Conservation (phyloP, 2,329 filamentous ascomycete species). For the Colletotrichum musae region DNA sequence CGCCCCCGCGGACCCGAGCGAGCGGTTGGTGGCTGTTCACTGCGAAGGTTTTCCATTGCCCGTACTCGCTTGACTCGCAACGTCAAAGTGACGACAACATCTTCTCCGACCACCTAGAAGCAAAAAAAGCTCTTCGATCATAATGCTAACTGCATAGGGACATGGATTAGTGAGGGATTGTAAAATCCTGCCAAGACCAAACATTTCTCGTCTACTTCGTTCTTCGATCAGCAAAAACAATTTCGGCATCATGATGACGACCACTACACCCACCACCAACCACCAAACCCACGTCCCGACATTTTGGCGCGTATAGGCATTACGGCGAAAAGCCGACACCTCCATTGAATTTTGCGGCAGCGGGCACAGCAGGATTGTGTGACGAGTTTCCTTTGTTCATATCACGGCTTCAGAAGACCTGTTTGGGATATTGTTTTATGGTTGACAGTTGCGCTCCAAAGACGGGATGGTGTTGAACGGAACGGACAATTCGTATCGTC, state of each 20-base stretch:
- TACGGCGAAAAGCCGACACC: slow-evolving; percentile 15
- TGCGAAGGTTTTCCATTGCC: neutral
- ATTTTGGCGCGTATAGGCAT: slow-evolving; percentile 24
- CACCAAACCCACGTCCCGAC: neutral
- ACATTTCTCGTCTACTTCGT: neutral
- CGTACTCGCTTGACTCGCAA: neutral
- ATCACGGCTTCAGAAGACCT: neutral
- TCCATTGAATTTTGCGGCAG: neutral
- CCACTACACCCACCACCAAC: neutral
- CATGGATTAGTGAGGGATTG: slow-evolving; percentile 39
- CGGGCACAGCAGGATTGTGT: slow-evolving; percentile 12
- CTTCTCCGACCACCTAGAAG: neutral
- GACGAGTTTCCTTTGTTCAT: slow-evolving; percentile 35
- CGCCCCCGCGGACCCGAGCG: slow-evolving; percentile 17
- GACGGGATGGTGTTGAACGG: slow-evolving; percentile 21
- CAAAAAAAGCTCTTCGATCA: neutral
- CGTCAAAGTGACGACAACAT: slow-evolving; percentile 6
- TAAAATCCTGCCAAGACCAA: slow-evolving; percentile 16
- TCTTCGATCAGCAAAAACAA: slow-evolving; percentile 1
- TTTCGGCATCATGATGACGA: slow-evolving; percentile 14
- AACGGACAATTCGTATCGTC: slow-evolving; percentile 1
- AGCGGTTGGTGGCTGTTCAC: slow-evolving; percentile 13
- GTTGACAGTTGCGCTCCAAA: neutral
- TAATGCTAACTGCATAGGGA: slow-evolving; percentile 37
- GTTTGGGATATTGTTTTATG: neutral